Conservation (phyloP, 2,329 filamentous ascomycete genomes). For the Boeremia exigua region DNA sequence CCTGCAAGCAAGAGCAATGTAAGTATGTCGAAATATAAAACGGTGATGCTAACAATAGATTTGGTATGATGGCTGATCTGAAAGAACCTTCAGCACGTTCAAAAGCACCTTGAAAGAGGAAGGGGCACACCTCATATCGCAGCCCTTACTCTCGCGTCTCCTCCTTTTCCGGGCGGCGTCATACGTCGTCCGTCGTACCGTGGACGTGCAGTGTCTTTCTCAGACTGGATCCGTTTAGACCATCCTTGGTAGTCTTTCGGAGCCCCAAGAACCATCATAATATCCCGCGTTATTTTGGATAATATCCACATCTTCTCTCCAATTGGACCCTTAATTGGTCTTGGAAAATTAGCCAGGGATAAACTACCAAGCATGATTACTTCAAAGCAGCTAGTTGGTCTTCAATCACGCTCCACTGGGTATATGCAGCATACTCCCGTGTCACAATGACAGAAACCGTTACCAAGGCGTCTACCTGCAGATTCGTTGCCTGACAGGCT, state of each 20-base stretch:
- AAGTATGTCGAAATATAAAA: not conserved
- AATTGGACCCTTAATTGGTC: not conserved
- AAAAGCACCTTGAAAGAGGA: not conserved
- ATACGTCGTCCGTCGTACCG: constrained; percentile 15
- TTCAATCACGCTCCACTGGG: constrained; percentile 2
- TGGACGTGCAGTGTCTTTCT: constrained; percentile 22
- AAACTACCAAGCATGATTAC: constrained; percentile 6
- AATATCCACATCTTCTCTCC: not conserved
- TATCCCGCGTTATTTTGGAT: constrained; percentile 13
- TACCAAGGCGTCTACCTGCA: constrained; percentile 31
- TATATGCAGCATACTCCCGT: constrained; percentile 17
- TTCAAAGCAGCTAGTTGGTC: constrained; percentile 4
- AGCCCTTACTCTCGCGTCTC: constrained; percentile 25
- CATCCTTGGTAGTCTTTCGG: constrained; percentile 17
- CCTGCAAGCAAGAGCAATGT: not conserved
- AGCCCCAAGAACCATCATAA: constrained; percentile 13
- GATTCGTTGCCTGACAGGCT: constrained; percentile 31
- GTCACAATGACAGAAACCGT: constrained; percentile 18
- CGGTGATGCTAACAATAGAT: not conserved
- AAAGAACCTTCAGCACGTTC: not conserved
- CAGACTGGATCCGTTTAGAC: constrained; percentile 21
- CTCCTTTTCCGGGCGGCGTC: constrained; percentile 29
- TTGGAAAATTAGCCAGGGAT: not conserved
- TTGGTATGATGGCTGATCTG: too few species aligned
- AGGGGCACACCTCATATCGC: constrained; percentile 23